phyloP scores from a whole-genome alignment of 2,329 filamentous ascomycete genomes.

The Penicillium sp. region DNA sequence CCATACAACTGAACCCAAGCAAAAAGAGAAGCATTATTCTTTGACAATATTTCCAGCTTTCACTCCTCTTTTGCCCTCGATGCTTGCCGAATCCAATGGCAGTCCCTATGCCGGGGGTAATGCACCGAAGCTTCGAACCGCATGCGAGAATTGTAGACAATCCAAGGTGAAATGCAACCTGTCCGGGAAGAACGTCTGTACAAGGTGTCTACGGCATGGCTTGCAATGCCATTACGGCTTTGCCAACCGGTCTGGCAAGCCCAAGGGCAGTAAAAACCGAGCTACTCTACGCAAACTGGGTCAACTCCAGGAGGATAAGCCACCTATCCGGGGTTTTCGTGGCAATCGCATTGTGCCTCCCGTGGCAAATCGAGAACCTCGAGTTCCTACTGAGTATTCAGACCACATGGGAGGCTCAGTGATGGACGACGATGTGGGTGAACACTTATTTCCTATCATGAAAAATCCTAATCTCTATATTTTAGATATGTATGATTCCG shows the following conservation, averaged over 20 bases:
- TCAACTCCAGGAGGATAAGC: conserved; percentile 34
- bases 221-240: conserved; percentile 39
- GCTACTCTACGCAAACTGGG: conserved; percentile 38
- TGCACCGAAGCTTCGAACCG: conserved; percentile 37
- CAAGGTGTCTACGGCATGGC: conserved; percentile 39
- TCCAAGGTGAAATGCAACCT: conserved; percentile 43
- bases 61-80: conserved; percentile 9
- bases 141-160: conserved; percentile 41
- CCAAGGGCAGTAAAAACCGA: conserved; percentile 42
- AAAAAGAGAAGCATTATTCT: not conserved
- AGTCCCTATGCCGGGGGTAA: conserved; percentile 25
- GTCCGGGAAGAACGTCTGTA: conserved; percentile 37
- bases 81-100: conserved; percentile 29
- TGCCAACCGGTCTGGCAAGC: conserved; percentile 41
- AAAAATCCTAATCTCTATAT: not conserved
- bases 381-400: conserved; percentile 2
- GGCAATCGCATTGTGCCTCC: conserved; percentile 13
- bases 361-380: conserved; percentile 13
- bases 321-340: conserved; percentile 18
- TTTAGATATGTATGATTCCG: conserved; percentile 20
- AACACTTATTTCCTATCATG: not conserved
- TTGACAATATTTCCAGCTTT: not conserved
- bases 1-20: not conserved
- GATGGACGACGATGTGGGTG: conserved; percentile 21
- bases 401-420: conserved; percentile 10